Evolutionary conservation across 2,329 filamentous ascomycete genomes (phyloP), one percentile per base, ranked within the genome.

Genomic region (Penicillium sp.): DNA sequence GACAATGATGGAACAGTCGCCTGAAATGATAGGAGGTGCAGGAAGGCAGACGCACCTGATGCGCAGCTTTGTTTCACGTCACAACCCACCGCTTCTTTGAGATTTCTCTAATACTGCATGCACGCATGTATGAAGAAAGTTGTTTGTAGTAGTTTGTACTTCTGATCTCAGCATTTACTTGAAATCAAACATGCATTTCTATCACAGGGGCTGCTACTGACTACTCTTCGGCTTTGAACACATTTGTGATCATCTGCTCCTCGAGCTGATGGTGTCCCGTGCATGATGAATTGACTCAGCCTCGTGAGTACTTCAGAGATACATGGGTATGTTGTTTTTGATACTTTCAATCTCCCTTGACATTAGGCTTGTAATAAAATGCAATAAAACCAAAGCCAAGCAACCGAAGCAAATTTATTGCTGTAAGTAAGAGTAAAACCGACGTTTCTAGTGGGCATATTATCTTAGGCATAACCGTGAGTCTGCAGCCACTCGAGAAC

Each of bases 401-500:
- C 9, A 19, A 14, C 34, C 11, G 39, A 38, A 42, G 42, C 14
- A 40, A 40, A 18, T 27, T 9, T 14, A 27, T 40, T 47, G 19
- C 10, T 19, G 16, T n/a, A 30, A 16, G 26, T 27, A 18, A 9
- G 8, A 14, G 18, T n/a, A 8, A 23, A 38, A 29, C 19, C 13
- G 23, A 41, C 13, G 18, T 23, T 18, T 11, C 11, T 18, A 34
- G 29, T 14, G 14, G 27, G 18, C 14, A 36, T 45, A 76, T 65
- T 45, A 76, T 65, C 16, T 39, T 10, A 80, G 16, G 72, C 73
- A 73, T 89, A 89, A 1, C 79, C 80, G 70, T 87, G 80, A 23
- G 78, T 77, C 59, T 74, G 77, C 63, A 97, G 76, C 92, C 93
- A 97, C 75, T 91, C 89, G 74, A 87, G 81, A 51, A 96, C 81